phyloP scores from a whole-genome alignment of 345 rosid genomes.

The Citrus maxima region DNA sequence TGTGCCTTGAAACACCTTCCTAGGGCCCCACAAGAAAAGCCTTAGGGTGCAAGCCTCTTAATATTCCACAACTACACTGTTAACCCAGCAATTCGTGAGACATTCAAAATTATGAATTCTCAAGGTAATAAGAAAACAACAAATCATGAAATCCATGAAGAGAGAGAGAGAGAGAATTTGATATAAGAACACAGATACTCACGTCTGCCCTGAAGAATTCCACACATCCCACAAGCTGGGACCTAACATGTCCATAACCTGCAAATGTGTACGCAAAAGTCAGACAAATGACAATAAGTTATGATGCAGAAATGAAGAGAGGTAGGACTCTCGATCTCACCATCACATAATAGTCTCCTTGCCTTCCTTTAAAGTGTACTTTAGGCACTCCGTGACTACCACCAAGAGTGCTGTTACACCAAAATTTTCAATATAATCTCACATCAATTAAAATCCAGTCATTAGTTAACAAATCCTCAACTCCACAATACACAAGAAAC shows the following conservation, averaged over 20 bases:
- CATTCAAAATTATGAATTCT: neutral
- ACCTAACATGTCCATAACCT: slow-evolving; percentile 99
- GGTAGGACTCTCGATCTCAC: slow-evolving; percentile 32
- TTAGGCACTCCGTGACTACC: slow-evolving; percentile 95
- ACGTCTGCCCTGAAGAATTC: slow-evolving; percentile 94
- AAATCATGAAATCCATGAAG: neutral
- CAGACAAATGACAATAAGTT: slow-evolving; percentile 19
- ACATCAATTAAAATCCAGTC: neutral
- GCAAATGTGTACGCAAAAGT: slow-evolving; percentile 11
- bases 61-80: neutral
- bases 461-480: neutral
- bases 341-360: slow-evolving; percentile 97
- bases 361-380: slow-evolving; percentile 91
- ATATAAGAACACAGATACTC: slow-evolving; percentile 35
- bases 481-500: neutral
- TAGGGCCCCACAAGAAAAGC: slow-evolving; percentile 2
- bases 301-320: slow-evolving; percentile 9
- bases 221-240: slow-evolving; percentile 99
- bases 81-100: neutral
- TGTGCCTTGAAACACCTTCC: slow-evolving; percentile 2
- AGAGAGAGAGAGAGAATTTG: neutral
- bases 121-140: slow-evolving; percentile 18
- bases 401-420: slow-evolving; percentile 73
- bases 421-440: neutral
- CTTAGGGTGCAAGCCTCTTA: neutral